Percentiles rank a stretch among this genome's conserved stretches.
These are phyloP conservation scores for Berberis thunbergii DNA, from an alignment of 164 flowering plant species.

Conservation along the genomic window DNA sequence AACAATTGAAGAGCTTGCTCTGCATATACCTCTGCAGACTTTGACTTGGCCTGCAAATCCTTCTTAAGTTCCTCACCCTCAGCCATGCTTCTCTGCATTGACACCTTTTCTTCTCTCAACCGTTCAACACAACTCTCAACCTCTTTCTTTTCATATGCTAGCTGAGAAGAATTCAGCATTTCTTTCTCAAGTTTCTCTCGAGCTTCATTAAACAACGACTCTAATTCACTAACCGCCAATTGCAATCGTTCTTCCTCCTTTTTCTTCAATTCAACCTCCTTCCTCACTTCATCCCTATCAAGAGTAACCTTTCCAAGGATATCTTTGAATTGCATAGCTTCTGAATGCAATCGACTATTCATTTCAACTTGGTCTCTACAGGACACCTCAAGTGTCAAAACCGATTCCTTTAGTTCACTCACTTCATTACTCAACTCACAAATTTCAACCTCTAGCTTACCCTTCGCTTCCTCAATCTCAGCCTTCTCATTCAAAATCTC, in stretches of 20 bases:
- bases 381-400: constrained; percentile 15
- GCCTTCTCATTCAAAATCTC: constrained; percentile 25
- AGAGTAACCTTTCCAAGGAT: constrained; percentile 15
- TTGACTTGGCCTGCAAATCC: constrained; percentile 26
- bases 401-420: constrained; percentile 9
- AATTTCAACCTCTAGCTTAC: constrained; percentile 22
- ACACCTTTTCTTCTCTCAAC: constrained; percentile 25
- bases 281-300: constrained; percentile 26
- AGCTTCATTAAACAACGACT: constrained; percentile 26
- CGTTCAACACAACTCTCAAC: constrained; percentile 15
- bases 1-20: constrained; percentile 30
- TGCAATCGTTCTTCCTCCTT: constrained; percentile 20
- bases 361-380: constrained; percentile 13
- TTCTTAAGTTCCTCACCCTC: constrained; percentile 21
- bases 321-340: constrained; percentile 13
- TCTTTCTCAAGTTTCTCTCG: constrained; percentile 15
- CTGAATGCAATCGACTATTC: constrained; percentile 23
- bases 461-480: constrained; percentile 25
- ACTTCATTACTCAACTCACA: constrained; percentile 20
- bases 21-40: constrained; percentile 18
- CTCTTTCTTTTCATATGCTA: constrained; percentile 26
- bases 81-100: constrained; percentile 14
- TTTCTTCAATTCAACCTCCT: constrained; percentile 32
- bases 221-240: constrained; percentile 19
- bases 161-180: constrained; percentile 13